phyloP scores from a whole-genome alignment of 1,284 basidiomycete species.

The Amylostereum areolatum region DNA sequence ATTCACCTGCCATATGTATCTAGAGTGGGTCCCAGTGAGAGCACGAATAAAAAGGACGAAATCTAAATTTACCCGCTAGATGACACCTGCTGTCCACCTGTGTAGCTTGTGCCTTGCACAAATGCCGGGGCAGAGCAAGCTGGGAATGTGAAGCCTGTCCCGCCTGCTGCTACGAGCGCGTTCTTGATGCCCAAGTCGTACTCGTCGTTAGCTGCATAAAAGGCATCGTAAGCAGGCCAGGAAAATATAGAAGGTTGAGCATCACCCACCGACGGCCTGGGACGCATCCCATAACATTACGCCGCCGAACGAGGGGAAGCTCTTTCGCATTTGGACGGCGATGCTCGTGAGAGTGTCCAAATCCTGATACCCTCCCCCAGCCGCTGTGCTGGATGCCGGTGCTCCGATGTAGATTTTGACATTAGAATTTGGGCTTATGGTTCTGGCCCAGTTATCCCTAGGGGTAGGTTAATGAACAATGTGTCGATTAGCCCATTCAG shows the following conservation, averaged over 20 bases:
- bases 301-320: slow-evolving; percentile 66
- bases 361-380: slow-evolving; percentile 50
- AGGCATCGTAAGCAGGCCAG: neutral
- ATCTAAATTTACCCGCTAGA: slow-evolving; percentile 42
- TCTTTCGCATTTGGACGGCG: slow-evolving; percentile 48
- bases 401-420: slow-evolving; percentile 60
- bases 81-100: slow-evolving; percentile 46
- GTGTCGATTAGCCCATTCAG: neutral
- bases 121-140: slow-evolving; percentile 52
- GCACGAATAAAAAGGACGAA: neutral
- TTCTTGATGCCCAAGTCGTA: slow-evolving; percentile 61
- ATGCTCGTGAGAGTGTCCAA: slow-evolving; percentile 43
- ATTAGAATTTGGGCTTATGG: slow-evolving; percentile 47
- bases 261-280: slow-evolving; percentile 50
- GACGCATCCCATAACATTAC: slow-evolving; percentile 72
- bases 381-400: slow-evolving; percentile 50
- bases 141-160: slow-evolving; percentile 62
- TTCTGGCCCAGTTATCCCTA: slow-evolving; percentile 59
- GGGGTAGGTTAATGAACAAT: slow-evolving; percentile 3
- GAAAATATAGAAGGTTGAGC: slow-evolving; percentile 11
- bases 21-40: slow-evolving; percentile 16
- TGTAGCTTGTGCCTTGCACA: slow-evolving; percentile 43
- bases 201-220: slow-evolving; percentile 43
- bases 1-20: slow-evolving; percentile 60
- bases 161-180: slow-evolving; percentile 51